Evolutionary conservation across 345 rosid species (phyloP), one percentile per base, ranked within the genome.

Genomic region (Cardamine occulta): DNA sequence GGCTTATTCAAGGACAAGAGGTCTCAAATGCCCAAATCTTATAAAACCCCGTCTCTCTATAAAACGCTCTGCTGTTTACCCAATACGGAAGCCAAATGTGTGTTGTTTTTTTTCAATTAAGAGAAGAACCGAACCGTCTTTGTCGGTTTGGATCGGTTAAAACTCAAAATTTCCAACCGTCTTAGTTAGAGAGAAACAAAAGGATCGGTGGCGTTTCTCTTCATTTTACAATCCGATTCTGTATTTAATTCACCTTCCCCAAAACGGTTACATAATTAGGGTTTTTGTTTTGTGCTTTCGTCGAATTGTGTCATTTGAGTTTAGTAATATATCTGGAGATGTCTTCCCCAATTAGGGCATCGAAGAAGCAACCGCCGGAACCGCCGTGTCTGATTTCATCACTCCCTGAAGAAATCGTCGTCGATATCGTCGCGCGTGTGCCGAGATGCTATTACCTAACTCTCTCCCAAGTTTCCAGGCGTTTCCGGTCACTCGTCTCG

Each of bases 321-420:
- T 2, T 45, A 32, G 14, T 12, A 13, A 10, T 11, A 42, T 14
- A 14, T 70, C 66, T 19, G 2, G 24, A 45, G 2, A 72, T 74
- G 79, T 37, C 73, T 48, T 48, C 44, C 53, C 55, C n/a, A 59
- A 75, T 39, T 60, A 75, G 74, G 79, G n/a, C 68, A 75, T 68
- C 4, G 45, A 68, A 59, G 68, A 74, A 55, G 28, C 72, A 55
- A 32, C 72, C 57, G 15, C 70, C 63, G 11, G 65, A 70, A 15
- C 65, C 74, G 24, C 49, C 58, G 8, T 58, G 53, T 58, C 53
- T 18, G 34, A 61, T 75, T 17, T 68, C 69, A 0, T 54, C 54
- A 3, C 58, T 76, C 58, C 80, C 80, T 3, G 74, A 62, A 5
- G 80, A 76, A 69, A 69, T 69, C 24, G 21, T 76, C 51, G 11